A percentile compares a stretch with the other conserved stretches of the same genome.
These are phyloP conservation scores for Chrysosporium keratinophilum DNA, from an alignment of 2,329 filamentous ascomycete species.

Conservation along the genomic window DNA sequence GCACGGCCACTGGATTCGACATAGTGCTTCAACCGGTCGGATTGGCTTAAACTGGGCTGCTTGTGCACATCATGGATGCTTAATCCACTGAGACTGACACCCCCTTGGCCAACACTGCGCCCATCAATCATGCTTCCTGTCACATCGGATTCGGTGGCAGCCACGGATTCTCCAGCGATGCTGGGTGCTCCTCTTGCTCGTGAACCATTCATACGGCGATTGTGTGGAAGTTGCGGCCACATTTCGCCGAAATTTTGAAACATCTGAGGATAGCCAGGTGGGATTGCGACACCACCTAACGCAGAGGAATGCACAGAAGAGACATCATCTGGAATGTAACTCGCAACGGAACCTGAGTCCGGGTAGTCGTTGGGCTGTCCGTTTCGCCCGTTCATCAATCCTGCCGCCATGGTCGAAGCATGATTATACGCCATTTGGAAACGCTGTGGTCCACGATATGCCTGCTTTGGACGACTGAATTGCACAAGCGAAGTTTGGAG, in stretches of 20 bases:
- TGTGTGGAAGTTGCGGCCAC: constrained; percentile 74
- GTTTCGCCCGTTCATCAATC: constrained; percentile 43
- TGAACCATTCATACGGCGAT: constrained; percentile 53
- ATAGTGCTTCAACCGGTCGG: constrained; percentile 86
- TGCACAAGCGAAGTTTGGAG: constrained; percentile 91
- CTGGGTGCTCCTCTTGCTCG: constrained; percentile 62
- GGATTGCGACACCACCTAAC: constrained; percentile 71
- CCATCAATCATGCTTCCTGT: constrained; percentile 66
- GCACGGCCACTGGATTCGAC: constrained; percentile 73
- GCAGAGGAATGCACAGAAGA: constrained; percentile 91
- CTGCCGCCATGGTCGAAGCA: constrained; percentile 49
- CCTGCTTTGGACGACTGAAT: constrained; percentile 86
- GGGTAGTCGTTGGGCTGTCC: constrained; percentile 44
- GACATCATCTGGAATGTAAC: constrained; percentile 93
- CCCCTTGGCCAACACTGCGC: constrained; percentile 64
- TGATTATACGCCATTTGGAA: constrained; percentile 72
- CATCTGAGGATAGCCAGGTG: constrained; percentile 81
- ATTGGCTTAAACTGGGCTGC: constrained; percentile 65
- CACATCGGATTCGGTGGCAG: constrained; percentile 80
- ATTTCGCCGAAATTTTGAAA: constrained; percentile 86
- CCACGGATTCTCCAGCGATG: constrained; percentile 82
- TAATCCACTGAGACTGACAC: constrained; percentile 78
- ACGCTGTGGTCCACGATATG: constrained; percentile 77
- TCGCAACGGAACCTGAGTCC: constrained; percentile 80
- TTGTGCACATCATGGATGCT: constrained; percentile 62